Evolutionary conservation across 2,329 filamentous ascomycete species (phyloP).

Genomic region (Scolecobasidium constrictum): DNA sequence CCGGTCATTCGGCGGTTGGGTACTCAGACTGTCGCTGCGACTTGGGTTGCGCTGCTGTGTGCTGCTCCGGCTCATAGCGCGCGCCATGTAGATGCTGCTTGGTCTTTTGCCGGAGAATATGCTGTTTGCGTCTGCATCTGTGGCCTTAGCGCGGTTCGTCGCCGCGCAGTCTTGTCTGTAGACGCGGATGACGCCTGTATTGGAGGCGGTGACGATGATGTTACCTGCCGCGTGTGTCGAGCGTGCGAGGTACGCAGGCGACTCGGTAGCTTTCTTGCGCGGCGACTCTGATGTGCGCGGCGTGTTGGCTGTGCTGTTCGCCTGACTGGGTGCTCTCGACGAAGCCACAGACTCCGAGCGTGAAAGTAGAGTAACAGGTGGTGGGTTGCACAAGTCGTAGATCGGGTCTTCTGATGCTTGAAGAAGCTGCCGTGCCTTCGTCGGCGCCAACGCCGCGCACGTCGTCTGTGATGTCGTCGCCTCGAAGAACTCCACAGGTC

Average conservation of each 20-base stretch:
- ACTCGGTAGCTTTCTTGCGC: constrained; percentile 40
- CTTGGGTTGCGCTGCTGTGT: constrained; percentile 23
- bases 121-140: not conserved
- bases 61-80: constrained; percentile 19
- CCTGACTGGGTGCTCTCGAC: constrained; percentile 36
- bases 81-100: constrained; percentile 41
- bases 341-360: constrained; percentile 51
- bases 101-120: constrained; percentile 18
- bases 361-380: constrained; percentile 72
- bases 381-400: constrained; percentile 94
- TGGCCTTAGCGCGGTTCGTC: constrained; percentile 5
- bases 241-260: constrained; percentile 66
- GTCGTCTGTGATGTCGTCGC: constrained; percentile 85
- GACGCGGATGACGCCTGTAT: constrained; percentile 80
- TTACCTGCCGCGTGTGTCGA: constrained; percentile 70
- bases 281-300: constrained; percentile 11
- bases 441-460: constrained; percentile 75
- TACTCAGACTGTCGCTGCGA: constrained; percentile 33
- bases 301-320: constrained; percentile 18
- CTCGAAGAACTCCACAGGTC: constrained; percentile 79
- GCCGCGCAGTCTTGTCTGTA: constrained; percentile 86
- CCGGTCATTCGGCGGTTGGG: constrained; percentile 53
- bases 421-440: constrained; percentile 64
- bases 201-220: constrained; percentile 86
- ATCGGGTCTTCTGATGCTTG: constrained; percentile 78